These are phyloP conservation scores for Fraxinus sp. DNA, from an alignment of 305 asterid species.

Conservation along the genomic window DNA sequence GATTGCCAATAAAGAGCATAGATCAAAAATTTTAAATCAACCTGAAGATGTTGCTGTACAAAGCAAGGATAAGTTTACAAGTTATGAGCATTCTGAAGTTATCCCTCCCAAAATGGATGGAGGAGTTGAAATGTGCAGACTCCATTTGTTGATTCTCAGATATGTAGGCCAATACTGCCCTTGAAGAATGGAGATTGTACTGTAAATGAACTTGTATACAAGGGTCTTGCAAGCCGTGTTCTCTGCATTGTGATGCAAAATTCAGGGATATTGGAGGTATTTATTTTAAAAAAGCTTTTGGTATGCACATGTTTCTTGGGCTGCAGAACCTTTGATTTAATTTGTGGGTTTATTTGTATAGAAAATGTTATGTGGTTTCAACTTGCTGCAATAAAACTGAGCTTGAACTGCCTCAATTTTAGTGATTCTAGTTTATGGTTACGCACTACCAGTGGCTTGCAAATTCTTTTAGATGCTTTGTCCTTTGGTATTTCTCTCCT, in stretches of 20 bases:
- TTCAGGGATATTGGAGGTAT: constrained; percentile 90
- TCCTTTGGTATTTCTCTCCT: background rate
- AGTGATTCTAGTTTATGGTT: background rate
- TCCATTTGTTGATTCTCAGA: constrained; percentile 37
- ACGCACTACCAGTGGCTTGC: background rate
- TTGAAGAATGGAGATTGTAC: constrained; percentile 95
- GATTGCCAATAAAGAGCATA: constrained; percentile 50
- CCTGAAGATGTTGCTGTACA: constrained; percentile 44
- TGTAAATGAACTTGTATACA: constrained; percentile 68
- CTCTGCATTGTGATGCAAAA: constrained; percentile 87
- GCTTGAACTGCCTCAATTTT: background rate
- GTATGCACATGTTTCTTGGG: no score
- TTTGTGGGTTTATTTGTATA: background rate
- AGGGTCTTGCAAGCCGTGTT: constrained; percentile 75
- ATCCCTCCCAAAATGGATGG: constrained; percentile 28
- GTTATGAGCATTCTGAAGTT: constrained; percentile 33
- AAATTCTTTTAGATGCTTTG: background rate
- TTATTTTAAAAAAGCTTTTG: no score
- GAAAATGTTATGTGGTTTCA: background rate
- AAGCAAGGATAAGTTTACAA: constrained; percentile 29
- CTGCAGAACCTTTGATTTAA: background rate
- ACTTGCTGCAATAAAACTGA: background rate
- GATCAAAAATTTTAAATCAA: constrained; percentile 77
- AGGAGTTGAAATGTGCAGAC: constrained; percentile 27
- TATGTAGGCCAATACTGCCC: constrained; percentile 64